Base-by-base conservation (phyloP, 352 stramenopile species). In the Phytophthora pini region DNA sequence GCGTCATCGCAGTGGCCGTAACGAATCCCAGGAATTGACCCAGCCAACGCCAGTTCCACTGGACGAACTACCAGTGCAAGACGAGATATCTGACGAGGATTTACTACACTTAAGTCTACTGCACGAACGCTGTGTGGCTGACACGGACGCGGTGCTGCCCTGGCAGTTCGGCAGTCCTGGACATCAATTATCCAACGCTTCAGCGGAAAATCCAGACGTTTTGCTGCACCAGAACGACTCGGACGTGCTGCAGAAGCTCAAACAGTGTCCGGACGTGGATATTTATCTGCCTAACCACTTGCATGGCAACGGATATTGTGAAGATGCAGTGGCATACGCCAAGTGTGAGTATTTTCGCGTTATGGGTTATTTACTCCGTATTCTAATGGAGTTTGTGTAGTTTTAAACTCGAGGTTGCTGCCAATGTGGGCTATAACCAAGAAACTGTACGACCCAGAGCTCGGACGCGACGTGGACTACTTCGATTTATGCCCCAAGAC, bases 271-370 rank as follows among this genome's bases (percentile, higher is more conserved):
- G 0, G 80, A 88, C 53, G 64, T 92, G n/a, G 83, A 90, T 39
- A 74, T 92, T 47, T 92, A 82, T 61, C 53, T 87, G 6, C 38
- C 36, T 6, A 41, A 22, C 79, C 83, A 0, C 5, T 44, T 90
- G 24, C 77, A 80, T 9, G 68, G 59, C 17, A 73, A 85, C 40
- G 81, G 83, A 31, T 92, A 92, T 67, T 92, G 83, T 65, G 83
- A 92, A 44, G 83, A 92, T 48, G 74, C 72, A 4, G 69, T 79
- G 22, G 83, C 74, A 3, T 92, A 90, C 55, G 71, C 80, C 9
- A 88, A 89, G 31, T 88, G 79, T 89, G 31, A 17, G 46, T 55
- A 43, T 41, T 20, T 17, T 39, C 7, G 1, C 9, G 5, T 10
- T 34, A 34, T 34, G 29, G 29, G 29, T 34, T 34, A 20, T 20